Evolutionary conservation across 164 flowering plant genomes (phyloP), one percentile per base, ranked within the genome.

Genomic region (Aristolochia contorta): DNA sequence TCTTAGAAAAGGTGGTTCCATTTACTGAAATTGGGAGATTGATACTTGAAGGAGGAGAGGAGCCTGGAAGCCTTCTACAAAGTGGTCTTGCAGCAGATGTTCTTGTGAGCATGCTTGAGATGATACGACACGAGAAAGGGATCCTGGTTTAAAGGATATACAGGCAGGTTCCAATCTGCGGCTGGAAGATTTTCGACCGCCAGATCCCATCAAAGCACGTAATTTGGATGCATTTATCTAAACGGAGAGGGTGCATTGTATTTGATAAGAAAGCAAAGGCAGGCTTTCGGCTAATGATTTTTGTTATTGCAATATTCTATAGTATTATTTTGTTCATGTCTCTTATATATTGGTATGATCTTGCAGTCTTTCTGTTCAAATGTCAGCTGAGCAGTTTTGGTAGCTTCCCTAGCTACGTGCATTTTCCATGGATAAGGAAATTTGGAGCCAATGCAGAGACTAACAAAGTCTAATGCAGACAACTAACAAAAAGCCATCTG

Each of bases 171-270:
- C 82, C 32, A 72, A 72, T 55, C 64, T 85, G 61, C 67, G 58
- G 65, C 56, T 82, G 67, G 84, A 79, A 64, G 79, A 73, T 61
- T 85, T 86, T 65, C 68, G 66, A 45, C 84, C 81, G 48, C 81
- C 75, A 20, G 77, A 66, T 66, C 77, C 81, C 13, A 54, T 48
- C 30, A 80, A 61, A 56, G 72, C 82, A 61, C 74, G 59, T 69
- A 81, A 71, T 64, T 60, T 90, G 73, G 88, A 80, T 48, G 76
- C 79, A 57, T 87, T 84, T 64, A 73, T 84, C 62, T 84, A 85
- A 80, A 49, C 49, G 60, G 30, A 19, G 43, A 46, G 43, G 43
- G 43, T 54, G 52, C 51, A 27, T 13, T 33, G 56, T 55, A 63
- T 41, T 25, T 18, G 48, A 48, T 52, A 46, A 52, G 64, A 24